Percentiles rank a stretch among this genome's conserved stretches.
Conservation (phyloP, 129 eudicot species). For the Arctium lappa region DNA sequence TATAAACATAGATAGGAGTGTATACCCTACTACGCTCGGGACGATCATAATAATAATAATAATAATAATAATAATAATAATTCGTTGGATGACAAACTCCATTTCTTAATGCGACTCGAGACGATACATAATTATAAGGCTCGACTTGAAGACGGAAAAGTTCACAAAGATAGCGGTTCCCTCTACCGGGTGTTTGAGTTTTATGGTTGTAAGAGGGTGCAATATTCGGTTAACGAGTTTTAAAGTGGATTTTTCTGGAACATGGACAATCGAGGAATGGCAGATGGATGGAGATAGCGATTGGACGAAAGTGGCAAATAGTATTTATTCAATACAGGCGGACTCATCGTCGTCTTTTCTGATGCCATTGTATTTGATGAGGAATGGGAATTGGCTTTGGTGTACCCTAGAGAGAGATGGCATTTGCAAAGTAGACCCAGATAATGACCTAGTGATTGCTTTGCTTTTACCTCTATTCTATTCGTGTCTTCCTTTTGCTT, state of each 20-base stretch:
- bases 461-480: too few relatives aligned
- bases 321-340: background rate
- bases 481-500: too few relatives aligned
- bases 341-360: too few relatives aligned
- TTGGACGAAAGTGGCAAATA: background rate
- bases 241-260: background rate
- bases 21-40: too few relatives aligned
- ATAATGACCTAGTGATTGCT: too few relatives aligned
- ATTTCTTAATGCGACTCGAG: background rate
- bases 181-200: background rate
- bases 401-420: background rate
- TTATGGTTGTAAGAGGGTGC: background rate
- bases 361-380: background rate
- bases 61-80: too few relatives aligned
- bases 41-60: too few relatives aligned
- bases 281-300: background rate
- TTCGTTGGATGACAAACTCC: background rate
- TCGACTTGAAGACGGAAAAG: background rate
- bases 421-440: background rate
- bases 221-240: background rate
- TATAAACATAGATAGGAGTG: background rate
- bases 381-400: background rate
- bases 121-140: background rate
- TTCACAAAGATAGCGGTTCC: background rate
- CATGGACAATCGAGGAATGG: background rate